Evolutionary conservation across 495 filamentous ascomycete genomes (phyloP).

Genomic region (Neurospora terricola): DNA sequence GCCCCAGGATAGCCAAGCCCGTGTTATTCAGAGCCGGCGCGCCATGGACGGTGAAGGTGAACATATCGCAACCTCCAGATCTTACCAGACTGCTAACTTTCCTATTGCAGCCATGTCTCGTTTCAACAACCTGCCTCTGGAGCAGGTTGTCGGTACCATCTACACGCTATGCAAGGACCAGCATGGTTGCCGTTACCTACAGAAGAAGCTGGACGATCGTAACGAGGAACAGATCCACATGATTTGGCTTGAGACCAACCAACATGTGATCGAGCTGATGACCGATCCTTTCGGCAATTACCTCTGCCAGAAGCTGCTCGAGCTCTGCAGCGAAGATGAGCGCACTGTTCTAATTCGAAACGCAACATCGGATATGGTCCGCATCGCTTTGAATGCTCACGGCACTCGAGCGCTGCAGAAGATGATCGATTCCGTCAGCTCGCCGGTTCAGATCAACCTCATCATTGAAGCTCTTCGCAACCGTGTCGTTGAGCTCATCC

Average conservation of each 20-base stretch:
- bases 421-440: slow-evolving; percentile 96
- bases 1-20: slow-evolving; percentile 53
- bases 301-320: slow-evolving; percentile 91
- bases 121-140: slow-evolving; percentile 68
- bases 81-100: slow-evolving; percentile 8
- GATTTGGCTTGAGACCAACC: slow-evolving; percentile 87
- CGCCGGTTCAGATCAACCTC: slow-evolving; percentile 61
- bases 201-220: slow-evolving; percentile 93
- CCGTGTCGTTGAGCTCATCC: slow-evolving; percentile 83
- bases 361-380: slow-evolving; percentile 71
- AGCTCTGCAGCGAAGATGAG: slow-evolving; percentile 87
- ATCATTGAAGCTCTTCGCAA: slow-evolving; percentile 70
- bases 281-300: slow-evolving; percentile 99
- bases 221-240: slow-evolving; percentile 73
- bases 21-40: slow-evolving; percentile 60
- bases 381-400: slow-evolving; percentile 91
- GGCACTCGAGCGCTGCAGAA: slow-evolving; percentile 94
- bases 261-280: slow-evolving; percentile 93
- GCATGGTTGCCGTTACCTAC: slow-evolving; percentile 88
- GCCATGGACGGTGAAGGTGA: slow-evolving; percentile 53
- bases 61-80: slow-evolving; percentile 3
- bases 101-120: slow-evolving; percentile 45
- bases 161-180: slow-evolving; percentile 91
- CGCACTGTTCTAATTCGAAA: slow-evolving; percentile 87
- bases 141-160: slow-evolving; percentile 68